Base-by-base conservation (phyloP, 192 early-diverging fungal genomes). In the Globomyces pollinis-pini region DNA sequence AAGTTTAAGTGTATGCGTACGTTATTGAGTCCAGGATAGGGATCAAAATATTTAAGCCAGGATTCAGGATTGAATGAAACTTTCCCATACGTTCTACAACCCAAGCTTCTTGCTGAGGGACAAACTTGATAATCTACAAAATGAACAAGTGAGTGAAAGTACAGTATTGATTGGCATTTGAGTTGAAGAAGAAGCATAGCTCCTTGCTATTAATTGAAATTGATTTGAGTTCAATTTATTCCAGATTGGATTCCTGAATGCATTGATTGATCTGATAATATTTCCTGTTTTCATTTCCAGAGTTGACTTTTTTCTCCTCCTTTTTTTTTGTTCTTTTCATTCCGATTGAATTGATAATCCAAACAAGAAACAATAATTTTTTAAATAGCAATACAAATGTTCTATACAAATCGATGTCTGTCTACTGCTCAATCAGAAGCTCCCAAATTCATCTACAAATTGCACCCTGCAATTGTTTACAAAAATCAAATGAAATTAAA, bases 61-160 rank as follows among this genome's bases (percentile, higher is more conserved):
- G 92, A 38, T 91, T 87, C 8, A 97, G 71, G 38, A 92, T 81
- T n/a, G 68, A 60, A 50, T 77, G 49, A 51, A 79, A 79, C 39
- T 59, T 71, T 24, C 95, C 95, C 88, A 98, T 93, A 23, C 95
- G 86, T 75, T 98, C 95, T 9, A 98, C 87, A 23, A 98, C 84
- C 91, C 93, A 96, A 3, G 93, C 90, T 71, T 96, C 91, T 68
- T 96, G 92, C 73, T 98, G 92, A 35, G 95, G 95, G 16, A 98
- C 95, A 74, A 98, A 98, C 74, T 96, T 95, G 65, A 98, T 68
- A 33, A n/a, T n/a, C n/a, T n/a, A n/a, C n/a, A n/a, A n/a, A n/a
- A n/a, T n/a, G n/a, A n/a, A n/a, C n/a, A n/a, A n/a, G n/a, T n/a
- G n/a, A n/a, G n/a, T n/a, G n/a, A n/a, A n/a, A n/a, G n/a, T n/a